phyloP scores from a whole-genome alignment of 179 eudicot genomes.

The Spinacia oleracea region DNA sequence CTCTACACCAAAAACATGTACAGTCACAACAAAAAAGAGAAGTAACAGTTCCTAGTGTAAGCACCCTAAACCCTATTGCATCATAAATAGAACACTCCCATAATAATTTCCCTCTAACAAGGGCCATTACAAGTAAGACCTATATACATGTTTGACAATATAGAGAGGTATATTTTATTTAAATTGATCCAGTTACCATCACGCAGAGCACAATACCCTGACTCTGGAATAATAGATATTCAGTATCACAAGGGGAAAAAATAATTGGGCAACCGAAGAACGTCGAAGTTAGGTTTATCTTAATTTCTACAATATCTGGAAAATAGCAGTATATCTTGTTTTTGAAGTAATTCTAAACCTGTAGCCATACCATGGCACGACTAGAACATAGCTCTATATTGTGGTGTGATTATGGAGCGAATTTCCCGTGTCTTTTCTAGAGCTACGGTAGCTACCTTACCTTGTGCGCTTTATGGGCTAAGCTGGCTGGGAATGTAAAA shows the following conservation, averaged over 20 bases:
- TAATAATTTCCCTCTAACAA: too few species aligned
- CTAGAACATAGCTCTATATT: not conserved
- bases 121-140: too few species aligned
- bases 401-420: too few species aligned
- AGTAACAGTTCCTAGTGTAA: not conserved
- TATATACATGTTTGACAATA: too few species aligned
- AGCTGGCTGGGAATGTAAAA: too few species aligned
- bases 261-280: not conserved
- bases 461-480: too few species aligned
- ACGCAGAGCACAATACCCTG: not conserved
- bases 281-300: not conserved
- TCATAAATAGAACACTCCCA: too few species aligned
- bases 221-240: not conserved
- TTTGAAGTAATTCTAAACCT: not conserved
- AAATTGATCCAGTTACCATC: not conserved
- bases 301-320: not conserved
- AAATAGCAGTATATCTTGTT: not conserved
- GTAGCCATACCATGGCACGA: not conserved
- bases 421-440: too few species aligned
- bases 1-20: not conserved
- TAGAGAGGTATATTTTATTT: not conserved
- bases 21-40: not conserved
- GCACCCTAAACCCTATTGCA: not conserved
- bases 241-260: not conserved
- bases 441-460: too few species aligned